Evolutionary conservation across 2,329 filamentous ascomycete genomes (phyloP), one percentile per base, ranked within the genome.

Genomic region (Neofusicoccum cordaticola): DNA sequence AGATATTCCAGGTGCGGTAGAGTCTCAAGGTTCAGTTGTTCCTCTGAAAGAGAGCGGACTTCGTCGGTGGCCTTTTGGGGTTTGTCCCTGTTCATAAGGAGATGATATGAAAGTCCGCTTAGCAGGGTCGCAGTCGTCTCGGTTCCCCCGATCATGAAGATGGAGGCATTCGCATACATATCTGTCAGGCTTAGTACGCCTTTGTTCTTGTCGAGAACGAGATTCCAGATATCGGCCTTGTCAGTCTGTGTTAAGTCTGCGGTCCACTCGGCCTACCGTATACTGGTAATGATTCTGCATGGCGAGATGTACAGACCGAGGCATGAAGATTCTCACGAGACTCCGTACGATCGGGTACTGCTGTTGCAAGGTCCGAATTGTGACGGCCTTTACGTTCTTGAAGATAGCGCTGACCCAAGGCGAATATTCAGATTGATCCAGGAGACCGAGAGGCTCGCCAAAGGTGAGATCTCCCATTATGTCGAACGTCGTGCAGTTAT

Each of bases 51-150:
- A 7, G 62, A 58, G 8, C 75, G 69, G 37, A 76, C 69, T 65
- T 76, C 76, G 0, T 70, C 62, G 17, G 65, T 66, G 0, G 77
- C 56, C 39, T 72, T 71, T 15, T 68, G 52, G 70, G 77, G 68
- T 7, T 64, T 68, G 0, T 68, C 68, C 1, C 71, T 66, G 34
- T 64, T 68, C 37, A 67, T 70, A 7, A 79, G 66, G 0, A 80
- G 68, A 13, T 72, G 63, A 58, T 71, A 81, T 0, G 75, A 78
- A 4, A 76, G 57, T 2, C 78, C 80, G 13, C 72, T 74, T 0
- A 82, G 69, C 13, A 78, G 56, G 1, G 76, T 80, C 0, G 80
- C 80, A 0, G 79, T 79, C 0, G 81, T 82, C 66, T 83, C 80
- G n/a, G 76, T 78, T 0, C 80, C 81, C 0, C 79, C 81, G 4